Base-by-base conservation (phyloP, 768 basidiomycete species). In the Ramaria rubella region DNA sequence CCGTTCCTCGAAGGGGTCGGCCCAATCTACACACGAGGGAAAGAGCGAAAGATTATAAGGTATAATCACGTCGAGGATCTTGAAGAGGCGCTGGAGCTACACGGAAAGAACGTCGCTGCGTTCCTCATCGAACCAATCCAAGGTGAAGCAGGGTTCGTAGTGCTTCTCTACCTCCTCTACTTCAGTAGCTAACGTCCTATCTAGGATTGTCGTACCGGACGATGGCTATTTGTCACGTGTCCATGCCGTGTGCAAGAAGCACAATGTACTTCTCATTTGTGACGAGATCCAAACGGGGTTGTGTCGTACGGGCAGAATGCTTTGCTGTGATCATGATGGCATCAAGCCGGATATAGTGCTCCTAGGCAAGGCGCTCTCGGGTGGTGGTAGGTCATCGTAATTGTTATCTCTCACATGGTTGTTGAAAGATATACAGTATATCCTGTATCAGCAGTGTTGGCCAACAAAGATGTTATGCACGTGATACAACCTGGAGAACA, bases 231-330 rank as follows among this genome's bases (percentile, higher is more conserved):
- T 99, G 36, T 68, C 80, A 29, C 73, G 82, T 61, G 86, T 86
- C 26, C 84, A 85, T 51, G 84, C 79, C 52, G 77, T 97, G 26
- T 99, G 96, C 80, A 88, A 87, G 74, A 82, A 89, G 70, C 83
- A 94, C 72, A 92, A 95, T 49, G 92, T 93, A 0, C 77, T 99
- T n/a, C 76, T 99, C 33, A 98, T 99, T 66, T 94, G 92, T 63
- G 96, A 99, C 62, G 96, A 99, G 70, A 94, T 99, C 60, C 96
- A 99, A 72, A 98, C 96, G 40, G 95, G 95, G 40, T 76, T 99
- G 27, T 88, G 89, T 61, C 79, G 95, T 42, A 97, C 95, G 0
- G 95, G 95, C 36, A 94, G 89, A 77, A 82, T 97, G 85, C 82
- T 98, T 46, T 90, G 87, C 58, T 89, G 79, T 64, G 86, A 97